Conservation (phyloP, 2,329 filamentous ascomycete species). For the Epichloe uncinata region DNA sequence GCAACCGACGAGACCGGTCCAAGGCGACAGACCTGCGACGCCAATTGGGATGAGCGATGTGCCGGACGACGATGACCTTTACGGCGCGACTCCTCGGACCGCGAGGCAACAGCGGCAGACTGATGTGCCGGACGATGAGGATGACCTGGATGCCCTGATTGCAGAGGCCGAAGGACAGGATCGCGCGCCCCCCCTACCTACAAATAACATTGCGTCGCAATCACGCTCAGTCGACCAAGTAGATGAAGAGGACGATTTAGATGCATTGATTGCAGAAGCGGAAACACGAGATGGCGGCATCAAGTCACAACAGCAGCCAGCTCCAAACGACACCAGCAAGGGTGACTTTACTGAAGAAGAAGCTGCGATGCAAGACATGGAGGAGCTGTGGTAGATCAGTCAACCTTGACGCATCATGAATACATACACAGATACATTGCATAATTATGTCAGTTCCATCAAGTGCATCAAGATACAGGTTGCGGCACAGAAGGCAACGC, state of each 20-base stretch:
- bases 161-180: conserved; percentile 29
- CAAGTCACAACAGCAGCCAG: background rate
- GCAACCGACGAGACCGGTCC: conserved; percentile 7
- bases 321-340: conserved; percentile 3
- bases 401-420: background rate
- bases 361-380: conserved; percentile 54
- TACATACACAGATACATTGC: background rate
- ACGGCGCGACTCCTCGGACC: conserved; percentile 36
- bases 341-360: conserved; percentile 47
- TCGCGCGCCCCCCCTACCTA: too few species aligned
- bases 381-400: conserved; percentile 28
- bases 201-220: too few species aligned
- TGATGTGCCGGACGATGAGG: conserved; percentile 29
- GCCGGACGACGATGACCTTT: conserved; percentile 37
- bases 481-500: too few species aligned
- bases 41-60: conserved; percentile 11
- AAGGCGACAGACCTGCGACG: conserved; percentile 13
- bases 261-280: conserved; percentile 39
- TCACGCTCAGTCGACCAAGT: background rate
- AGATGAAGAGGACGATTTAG: conserved; percentile 30
- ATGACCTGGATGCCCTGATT: conserved; percentile 42
- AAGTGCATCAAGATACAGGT: too few species aligned
- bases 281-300: conserved; percentile 14
- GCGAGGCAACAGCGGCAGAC: conserved; percentile 4
- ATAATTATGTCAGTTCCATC: background rate